phyloP scores from a whole-genome alignment of 2,329 filamentous ascomycete genomes.

The Talaromyces islandicus region DNA sequence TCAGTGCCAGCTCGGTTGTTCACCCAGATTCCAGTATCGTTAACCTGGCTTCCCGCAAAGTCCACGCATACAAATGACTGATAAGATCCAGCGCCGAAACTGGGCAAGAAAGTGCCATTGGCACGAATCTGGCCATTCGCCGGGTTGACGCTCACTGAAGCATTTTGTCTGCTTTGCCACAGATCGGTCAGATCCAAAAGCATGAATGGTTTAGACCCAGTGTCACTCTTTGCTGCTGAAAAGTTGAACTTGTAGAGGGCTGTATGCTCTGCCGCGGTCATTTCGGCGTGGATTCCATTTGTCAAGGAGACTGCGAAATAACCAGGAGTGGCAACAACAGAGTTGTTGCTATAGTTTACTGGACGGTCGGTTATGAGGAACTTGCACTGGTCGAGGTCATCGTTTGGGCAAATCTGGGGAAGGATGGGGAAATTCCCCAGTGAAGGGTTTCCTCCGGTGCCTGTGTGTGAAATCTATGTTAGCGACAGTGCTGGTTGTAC shows the following conservation, averaged over 20 bases:
- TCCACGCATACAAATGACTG: slow-evolving; percentile 59
- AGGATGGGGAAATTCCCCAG: slow-evolving; percentile 67
- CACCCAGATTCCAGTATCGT: slow-evolving; percentile 55
- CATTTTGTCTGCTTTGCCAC: slow-evolving; percentile 55
- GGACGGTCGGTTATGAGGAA: slow-evolving; percentile 50
- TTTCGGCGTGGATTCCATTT: slow-evolving; percentile 53
- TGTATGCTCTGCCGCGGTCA: slow-evolving; percentile 57
- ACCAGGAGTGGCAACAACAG: slow-evolving; percentile 53
- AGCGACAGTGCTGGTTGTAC: slow-evolving; percentile 6
- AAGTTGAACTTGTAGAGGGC: slow-evolving; percentile 62
- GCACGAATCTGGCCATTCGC: slow-evolving; percentile 55
- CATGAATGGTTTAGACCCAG: slow-evolving; percentile 48
- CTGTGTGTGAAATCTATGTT: slow-evolving; percentile 11
- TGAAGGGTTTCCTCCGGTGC: slow-evolving; percentile 49
- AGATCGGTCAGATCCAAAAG: slow-evolving; percentile 59
- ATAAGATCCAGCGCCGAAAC: slow-evolving; percentile 57
- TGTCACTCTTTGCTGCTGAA: slow-evolving; percentile 27
- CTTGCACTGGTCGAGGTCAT: slow-evolving; percentile 55
- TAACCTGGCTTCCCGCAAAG: slow-evolving; percentile 51
- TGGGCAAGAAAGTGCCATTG: slow-evolving; percentile 53
- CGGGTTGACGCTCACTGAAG: slow-evolving; percentile 47
- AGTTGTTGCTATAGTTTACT: slow-evolving; percentile 42
- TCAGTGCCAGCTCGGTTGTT: slow-evolving; percentile 52
- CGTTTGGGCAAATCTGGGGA: slow-evolving; percentile 55
- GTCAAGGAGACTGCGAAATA: slow-evolving; percentile 56